Percentiles rank a stretch among this genome's conserved stretches.
Conservation (phyloP, 164 flowering plant species). For the Vitis rotundifolia region DNA sequence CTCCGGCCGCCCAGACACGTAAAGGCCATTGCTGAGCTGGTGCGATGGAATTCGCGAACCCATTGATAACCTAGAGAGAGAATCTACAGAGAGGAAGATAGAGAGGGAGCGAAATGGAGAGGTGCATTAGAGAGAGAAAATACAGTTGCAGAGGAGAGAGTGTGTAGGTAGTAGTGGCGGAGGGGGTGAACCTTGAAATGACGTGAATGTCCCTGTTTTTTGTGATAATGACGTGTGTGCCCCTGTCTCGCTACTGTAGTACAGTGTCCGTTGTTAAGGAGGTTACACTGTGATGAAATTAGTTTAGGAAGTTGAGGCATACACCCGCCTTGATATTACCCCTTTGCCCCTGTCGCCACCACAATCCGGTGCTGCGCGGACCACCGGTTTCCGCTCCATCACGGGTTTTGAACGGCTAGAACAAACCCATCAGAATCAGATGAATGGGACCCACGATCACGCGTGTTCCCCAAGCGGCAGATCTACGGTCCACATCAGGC, state of each 20-base stretch:
- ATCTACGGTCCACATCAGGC: too few species aligned
- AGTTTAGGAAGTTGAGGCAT: too few species aligned
- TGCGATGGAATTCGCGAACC: conserved; percentile 67
- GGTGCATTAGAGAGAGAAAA: conserved; percentile 5
- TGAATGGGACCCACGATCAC: too few species aligned
- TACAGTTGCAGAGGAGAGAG: conserved; percentile 2
- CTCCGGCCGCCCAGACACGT: conserved; percentile 75
- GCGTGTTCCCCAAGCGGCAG: too few species aligned
- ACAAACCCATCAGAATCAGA: too few species aligned
- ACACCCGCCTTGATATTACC: too few species aligned
- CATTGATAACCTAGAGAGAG: conserved; percentile 31
- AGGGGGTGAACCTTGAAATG: conserved; percentile 4
- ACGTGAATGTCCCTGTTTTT: conserved; percentile 9
- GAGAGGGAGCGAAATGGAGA: conserved; percentile 6
- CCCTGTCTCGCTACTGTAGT: conserved; percentile 12
- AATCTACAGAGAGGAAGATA: conserved; percentile 5
- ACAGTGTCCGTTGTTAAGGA: neutral
- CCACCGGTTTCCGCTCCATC: too few species aligned
- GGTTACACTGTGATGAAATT: too few species aligned
- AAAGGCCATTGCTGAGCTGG: conserved; percentile 68
- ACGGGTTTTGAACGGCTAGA: too few species aligned
- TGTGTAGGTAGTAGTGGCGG: neutral
- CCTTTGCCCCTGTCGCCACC: too few species aligned
- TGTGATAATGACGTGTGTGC: conserved; percentile 21
- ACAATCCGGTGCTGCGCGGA: too few species aligned